These are phyloP conservation scores for Cardamine chenopodiifolia DNA, from an alignment of 345 rosid species.

Conservation along the genomic window DNA sequence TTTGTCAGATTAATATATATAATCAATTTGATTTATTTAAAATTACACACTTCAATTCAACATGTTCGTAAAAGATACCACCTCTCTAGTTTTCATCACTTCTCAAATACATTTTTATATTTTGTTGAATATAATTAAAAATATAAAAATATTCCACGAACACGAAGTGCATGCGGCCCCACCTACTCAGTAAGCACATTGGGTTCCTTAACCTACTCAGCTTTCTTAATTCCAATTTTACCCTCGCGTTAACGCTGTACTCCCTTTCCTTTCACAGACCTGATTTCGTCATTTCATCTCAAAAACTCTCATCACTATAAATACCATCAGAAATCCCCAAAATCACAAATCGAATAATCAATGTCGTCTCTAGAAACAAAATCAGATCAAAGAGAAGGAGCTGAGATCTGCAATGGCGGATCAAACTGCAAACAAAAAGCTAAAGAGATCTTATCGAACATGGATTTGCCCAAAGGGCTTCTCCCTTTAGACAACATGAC, in stretches of 20 bases:
- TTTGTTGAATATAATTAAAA: too few species aligned
- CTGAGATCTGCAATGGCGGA: constrained; percentile 55
- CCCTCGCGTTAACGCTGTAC: neutral
- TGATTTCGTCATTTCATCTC: neutral
- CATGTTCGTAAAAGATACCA: too few species aligned
- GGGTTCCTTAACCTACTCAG: constrained; percentile 7
- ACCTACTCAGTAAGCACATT: constrained; percentile 36
- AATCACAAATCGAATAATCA: neutral
- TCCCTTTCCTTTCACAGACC: neutral
- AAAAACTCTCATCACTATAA: neutral
- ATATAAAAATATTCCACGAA: constrained; percentile 22
- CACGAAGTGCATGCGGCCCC: constrained; percentile 40
- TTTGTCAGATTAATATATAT: too few species aligned
- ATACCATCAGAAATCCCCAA: neutral
- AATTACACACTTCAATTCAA: too few species aligned
- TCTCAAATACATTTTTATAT: too few species aligned
- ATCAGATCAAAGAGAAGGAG: constrained; percentile 46
- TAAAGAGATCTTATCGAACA: constrained; percentile 45
- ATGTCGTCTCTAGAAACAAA: constrained; percentile 42
- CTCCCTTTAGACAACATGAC: constrained; percentile 57
- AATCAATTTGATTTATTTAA: too few species aligned
- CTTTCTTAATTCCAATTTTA: neutral
- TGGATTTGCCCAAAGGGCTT: constrained; percentile 58
- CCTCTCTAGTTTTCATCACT: too few species aligned
- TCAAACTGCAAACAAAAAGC: constrained; percentile 56